These are phyloP conservation scores for Cercospora citrullina DNA, from an alignment of 2,329 filamentous ascomycete genomes.

Conservation along the genomic window DNA sequence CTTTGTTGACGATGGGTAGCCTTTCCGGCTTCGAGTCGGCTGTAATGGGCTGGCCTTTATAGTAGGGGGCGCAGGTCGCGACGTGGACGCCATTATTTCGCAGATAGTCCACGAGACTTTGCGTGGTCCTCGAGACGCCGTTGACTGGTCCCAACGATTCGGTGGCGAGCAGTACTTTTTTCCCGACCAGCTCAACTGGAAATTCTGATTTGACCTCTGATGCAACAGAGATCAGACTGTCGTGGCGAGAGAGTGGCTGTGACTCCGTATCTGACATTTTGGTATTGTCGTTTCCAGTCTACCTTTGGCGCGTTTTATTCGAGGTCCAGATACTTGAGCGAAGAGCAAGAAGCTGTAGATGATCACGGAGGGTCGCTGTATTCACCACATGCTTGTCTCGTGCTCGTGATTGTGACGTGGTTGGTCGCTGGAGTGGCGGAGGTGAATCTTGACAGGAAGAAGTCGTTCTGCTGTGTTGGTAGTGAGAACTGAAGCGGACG, in stretches of 20 bases:
- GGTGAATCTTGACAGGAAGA: not conserved
- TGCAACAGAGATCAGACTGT: conserved; percentile 11
- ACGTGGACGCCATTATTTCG: conserved; percentile 64
- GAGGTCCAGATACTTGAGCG: not conserved
- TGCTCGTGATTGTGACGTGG: conserved; percentile 5
- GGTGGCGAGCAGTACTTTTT: conserved; percentile 65
- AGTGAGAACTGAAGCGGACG: not conserved
- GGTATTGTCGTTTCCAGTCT: not conserved
- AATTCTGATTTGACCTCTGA: conserved; percentile 35
- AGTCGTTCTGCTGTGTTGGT: not conserved
- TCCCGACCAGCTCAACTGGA: conserved; percentile 55
- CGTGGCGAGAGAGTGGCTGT: conserved; percentile 9
- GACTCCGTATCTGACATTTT: not conserved
- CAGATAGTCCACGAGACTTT: conserved; percentile 68
- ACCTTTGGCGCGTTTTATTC: not conserved
- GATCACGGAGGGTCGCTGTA: not conserved
- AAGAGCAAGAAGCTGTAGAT: not conserved
- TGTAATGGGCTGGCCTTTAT: conserved; percentile 54
- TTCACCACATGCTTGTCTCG: not conserved
- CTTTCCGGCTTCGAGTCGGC: conserved; percentile 31
- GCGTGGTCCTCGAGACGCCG: conserved; percentile 69
- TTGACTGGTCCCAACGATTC: conserved; percentile 73
- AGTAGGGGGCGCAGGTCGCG: conserved; percentile 64
- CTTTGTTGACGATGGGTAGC: conserved; percentile 37
- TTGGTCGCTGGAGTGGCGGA: not conserved